Evolutionary conservation across 495 filamentous ascomycete species (phyloP).

Genomic region (Annulohypoxylon bovei): DNA sequence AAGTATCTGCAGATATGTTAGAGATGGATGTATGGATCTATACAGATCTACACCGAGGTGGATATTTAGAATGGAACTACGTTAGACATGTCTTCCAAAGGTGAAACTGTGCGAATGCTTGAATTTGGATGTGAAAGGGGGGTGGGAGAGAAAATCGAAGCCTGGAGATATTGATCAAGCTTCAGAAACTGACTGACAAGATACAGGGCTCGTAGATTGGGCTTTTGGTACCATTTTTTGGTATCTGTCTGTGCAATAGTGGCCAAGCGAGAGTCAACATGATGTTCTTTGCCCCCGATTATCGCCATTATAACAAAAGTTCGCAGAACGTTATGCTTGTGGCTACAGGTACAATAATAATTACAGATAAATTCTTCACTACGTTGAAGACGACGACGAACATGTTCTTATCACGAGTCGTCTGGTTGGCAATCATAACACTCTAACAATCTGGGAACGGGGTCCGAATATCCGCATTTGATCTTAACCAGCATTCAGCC

Average conservation of each 20-base stretch:
- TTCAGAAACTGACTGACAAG: slow-evolving; percentile 30
- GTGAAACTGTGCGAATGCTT: too few species aligned
- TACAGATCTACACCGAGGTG: background rate
- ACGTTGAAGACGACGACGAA: background rate
- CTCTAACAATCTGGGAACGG: slow-evolving; percentile 23
- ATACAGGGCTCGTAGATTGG: slow-evolving; percentile 63
- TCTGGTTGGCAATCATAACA: background rate
- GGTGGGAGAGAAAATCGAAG: too few species aligned
- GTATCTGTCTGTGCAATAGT: slow-evolving; percentile 52
- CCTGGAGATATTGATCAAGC: background rate
- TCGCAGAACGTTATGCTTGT: background rate
- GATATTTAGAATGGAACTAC: too few species aligned
- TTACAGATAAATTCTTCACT: background rate
- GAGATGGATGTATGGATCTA: background rate
- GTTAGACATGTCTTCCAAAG: too few species aligned
- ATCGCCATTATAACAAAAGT: slow-evolving; percentile 35
- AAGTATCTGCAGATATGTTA: slow-evolving; percentile 47
- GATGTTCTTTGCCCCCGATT: slow-evolving; percentile 36
- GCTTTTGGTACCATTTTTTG: slow-evolving; percentile 64
- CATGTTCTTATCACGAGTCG: background rate
- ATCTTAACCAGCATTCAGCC: slow-evolving; percentile 36
- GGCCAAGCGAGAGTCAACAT: slow-evolving; percentile 35
- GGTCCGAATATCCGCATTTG: slow-evolving; percentile 30
- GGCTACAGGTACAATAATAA: background rate
- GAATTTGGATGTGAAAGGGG: background rate